These are phyloP conservation scores for Evansstolkia leycettana DNA, from an alignment of 495 filamentous ascomycete genomes.

Conservation along the genomic window DNA sequence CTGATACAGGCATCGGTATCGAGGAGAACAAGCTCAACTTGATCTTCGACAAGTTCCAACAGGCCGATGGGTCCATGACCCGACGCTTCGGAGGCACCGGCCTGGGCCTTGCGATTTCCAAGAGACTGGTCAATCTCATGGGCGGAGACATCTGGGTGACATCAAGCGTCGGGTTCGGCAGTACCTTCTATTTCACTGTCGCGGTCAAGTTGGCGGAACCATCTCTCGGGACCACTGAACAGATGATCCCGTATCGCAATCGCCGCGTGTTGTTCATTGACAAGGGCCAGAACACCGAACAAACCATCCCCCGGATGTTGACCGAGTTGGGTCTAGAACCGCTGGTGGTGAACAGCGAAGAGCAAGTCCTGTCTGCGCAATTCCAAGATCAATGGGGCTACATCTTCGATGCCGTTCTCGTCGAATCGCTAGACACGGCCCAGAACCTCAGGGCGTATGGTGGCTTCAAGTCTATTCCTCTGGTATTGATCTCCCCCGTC, in stretches of 20 bases:
- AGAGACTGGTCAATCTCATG: slow-evolving; percentile 68
- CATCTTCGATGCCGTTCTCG: slow-evolving; percentile 79
- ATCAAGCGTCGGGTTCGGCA: slow-evolving; percentile 70
- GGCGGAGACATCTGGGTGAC: slow-evolving; percentile 79
- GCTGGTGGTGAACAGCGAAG: slow-evolving; percentile 49
- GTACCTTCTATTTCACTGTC: slow-evolving; percentile 82
- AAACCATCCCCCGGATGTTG: slow-evolving; percentile 61
- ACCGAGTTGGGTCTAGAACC: slow-evolving; percentile 59
- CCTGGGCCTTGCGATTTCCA: slow-evolving; percentile 64
- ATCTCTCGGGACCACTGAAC: slow-evolving; percentile 59
- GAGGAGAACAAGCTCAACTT: slow-evolving; percentile 56
- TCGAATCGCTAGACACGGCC: slow-evolving; percentile 79
- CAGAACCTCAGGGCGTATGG: slow-evolving; percentile 61
- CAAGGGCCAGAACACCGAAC: slow-evolving; percentile 53
- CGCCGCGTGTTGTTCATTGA: slow-evolving; percentile 81
- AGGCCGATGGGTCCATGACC: slow-evolving; percentile 67
- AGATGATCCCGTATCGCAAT: slow-evolving; percentile 64
- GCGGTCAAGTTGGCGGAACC: slow-evolving; percentile 60
- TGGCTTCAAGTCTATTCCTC: slow-evolving; percentile 79
- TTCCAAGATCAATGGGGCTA: slow-evolving; percentile 33
- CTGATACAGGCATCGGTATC: slow-evolving; percentile 77
- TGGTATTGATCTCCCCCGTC: slow-evolving; percentile 73
- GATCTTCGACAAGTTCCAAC: slow-evolving; percentile 74
- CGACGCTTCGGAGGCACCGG: slow-evolving; percentile 70
- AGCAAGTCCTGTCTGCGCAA: slow-evolving; percentile 32